phyloP scores from a whole-genome alignment of 2,329 filamentous ascomycete genomes.

The Amauroascus verrucosus region DNA sequence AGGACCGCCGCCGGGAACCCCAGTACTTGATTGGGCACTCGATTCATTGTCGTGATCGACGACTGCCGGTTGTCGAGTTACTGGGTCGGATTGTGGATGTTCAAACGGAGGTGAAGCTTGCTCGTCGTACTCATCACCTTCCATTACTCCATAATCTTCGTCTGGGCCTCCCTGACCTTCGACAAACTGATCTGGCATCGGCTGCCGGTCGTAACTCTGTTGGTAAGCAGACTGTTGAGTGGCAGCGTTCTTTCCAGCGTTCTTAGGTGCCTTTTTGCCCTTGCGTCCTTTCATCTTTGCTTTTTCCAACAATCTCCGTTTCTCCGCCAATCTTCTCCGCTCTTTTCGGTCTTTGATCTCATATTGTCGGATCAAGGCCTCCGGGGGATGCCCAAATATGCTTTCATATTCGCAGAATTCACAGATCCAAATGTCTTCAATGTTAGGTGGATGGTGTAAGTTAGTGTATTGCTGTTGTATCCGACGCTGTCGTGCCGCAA shows the following conservation, averaged over 20 bases:
- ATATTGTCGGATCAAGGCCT: conserved; percentile 77
- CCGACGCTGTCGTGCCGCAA: conserved; percentile 67
- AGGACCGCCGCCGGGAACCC: conserved; percentile 22
- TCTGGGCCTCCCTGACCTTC: conserved; percentile 37
- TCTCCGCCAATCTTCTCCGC: conserved; percentile 75
- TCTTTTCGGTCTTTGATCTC: conserved; percentile 87
- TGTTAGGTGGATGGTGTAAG: conserved; percentile 57
- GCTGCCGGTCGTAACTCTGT: conserved; percentile 33
- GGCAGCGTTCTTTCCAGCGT: conserved; percentile 41
- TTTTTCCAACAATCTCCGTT: conserved; percentile 74
- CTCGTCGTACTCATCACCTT: conserved; percentile 41
- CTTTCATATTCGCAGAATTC: conserved; percentile 97
- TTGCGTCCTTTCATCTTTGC: conserved; percentile 89
- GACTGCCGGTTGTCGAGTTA: conserved; percentile 53
- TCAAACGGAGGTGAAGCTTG: conserved; percentile 34
- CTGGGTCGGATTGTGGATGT: conserved; percentile 47
- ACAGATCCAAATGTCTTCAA: conserved; percentile 83
- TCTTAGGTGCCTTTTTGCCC: conserved; percentile 70
- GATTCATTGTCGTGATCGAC: neutral
- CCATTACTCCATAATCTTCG: conserved; percentile 36
- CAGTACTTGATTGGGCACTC: conserved; percentile 16
- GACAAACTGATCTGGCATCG: conserved; percentile 31
- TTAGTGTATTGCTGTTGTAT: conserved; percentile 68
- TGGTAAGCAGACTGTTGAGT: conserved; percentile 26
- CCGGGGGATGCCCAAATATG: conserved; percentile 81